Evolutionary conservation across 805 yeast species (phyloP), one percentile per base, ranked within the genome.

Genomic region (Yarrowia hollandica): DNA sequence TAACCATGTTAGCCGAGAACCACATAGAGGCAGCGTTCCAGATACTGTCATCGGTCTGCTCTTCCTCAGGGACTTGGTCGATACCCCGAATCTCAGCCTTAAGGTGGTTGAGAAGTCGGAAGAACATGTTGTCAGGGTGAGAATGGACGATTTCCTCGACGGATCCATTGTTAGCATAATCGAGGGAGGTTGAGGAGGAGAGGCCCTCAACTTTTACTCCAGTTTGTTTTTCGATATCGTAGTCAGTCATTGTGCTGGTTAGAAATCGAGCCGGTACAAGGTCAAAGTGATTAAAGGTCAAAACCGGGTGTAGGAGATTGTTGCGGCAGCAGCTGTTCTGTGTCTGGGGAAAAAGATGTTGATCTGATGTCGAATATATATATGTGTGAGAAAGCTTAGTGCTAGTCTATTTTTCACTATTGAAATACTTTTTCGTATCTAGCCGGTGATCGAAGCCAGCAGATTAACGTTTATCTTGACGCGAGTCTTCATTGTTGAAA

Each of bases 1-100:
- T 81, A 60, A 88, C 96, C 79, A 88, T 77, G 73, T 90, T 90
- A 33, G 96, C 95, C 7, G 95, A 86, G 66, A 86, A 79, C 96
- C 96, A 90, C 92, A 90, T 87, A 52, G 91, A 77, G 42, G 90
- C 89, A 26, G 94, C 87, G 64, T 80, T 81, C 74, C 81, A 75
- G 62, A 86, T 69, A 33, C 88, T 83, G 42, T 78, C 79, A 62
- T 85, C 89, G 44, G 80, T 78, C 70, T 88, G 85, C 71, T 88
- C 92, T 42, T 84, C 87, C 62, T 86, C 96, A 8, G 88, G 82
- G 60, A 91, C 80, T 38, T 86, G 77, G 67, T 89, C 96, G 63
- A 91, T 83, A 72, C 96, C 96, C 68, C 86, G 81, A 19, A 80
- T 77, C 69, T 85, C 90, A 52, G 74, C 75, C 23, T 65, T 63